Evolutionary conservation across 2,329 filamentous ascomycete species (phyloP).

Genomic region (Alternaria tenuissima): DNA sequence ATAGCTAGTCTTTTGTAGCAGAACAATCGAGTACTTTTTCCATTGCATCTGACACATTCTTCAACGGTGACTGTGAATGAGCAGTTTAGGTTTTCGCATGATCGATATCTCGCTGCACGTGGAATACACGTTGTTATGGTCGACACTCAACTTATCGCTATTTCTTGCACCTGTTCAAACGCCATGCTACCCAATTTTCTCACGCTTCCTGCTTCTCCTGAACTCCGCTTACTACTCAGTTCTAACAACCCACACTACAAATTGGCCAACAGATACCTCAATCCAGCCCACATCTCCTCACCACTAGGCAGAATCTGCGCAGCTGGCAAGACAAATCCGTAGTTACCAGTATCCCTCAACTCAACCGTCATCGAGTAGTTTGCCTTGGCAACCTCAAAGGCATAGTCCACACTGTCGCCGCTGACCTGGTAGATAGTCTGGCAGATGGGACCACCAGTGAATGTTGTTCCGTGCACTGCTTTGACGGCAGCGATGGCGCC

Average conservation of each 20-base stretch:
- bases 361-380: slow-evolving; percentile 60
- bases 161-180: neutral
- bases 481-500: slow-evolving; percentile 63
- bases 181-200: neutral
- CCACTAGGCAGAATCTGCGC: slow-evolving; percentile 58
- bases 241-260: neutral
- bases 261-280: slow-evolving; percentile 34
- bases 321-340: slow-evolving; percentile 61
- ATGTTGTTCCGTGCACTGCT: slow-evolving; percentile 60
- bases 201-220: too few relatives aligned
- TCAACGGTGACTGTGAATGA: neutral
- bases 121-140: too few relatives aligned
- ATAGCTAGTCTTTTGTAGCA: neutral
- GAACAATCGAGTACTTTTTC: neutral
- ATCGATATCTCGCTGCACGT: too few relatives aligned
- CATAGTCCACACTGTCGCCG: slow-evolving; percentile 57
- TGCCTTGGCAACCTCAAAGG: slow-evolving; percentile 52
- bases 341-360: slow-evolving; percentile 58
- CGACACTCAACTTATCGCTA: neutral
- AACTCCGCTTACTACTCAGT: neutral
- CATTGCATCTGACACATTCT: neutral
- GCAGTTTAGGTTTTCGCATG: too few relatives aligned
- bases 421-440: slow-evolving; percentile 67
- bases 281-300: slow-evolving; percentile 58
- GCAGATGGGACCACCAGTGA: slow-evolving; percentile 61